Evolutionary conservation across 768 basidiomycete genomes (phyloP).

Genomic region (Melanogaster broomeanus): DNA sequence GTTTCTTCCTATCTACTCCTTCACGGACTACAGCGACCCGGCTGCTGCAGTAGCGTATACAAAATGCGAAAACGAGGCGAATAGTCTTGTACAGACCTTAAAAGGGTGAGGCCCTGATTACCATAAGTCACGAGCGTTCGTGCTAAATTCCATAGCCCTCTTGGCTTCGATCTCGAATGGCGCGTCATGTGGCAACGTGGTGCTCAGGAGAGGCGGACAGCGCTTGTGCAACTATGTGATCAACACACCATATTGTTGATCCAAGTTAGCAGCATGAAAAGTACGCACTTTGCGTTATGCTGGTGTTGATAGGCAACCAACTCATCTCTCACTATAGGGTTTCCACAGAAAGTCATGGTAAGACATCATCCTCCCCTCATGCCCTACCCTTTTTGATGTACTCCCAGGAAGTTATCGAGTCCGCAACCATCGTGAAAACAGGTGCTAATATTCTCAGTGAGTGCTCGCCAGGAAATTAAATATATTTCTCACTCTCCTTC

Average conservation of each 20-base stretch:
- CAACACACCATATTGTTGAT: slow-evolving; percentile 44
- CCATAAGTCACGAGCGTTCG: too few species aligned
- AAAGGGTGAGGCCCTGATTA: slow-evolving; percentile 33
- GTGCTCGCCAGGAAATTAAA: slow-evolving; percentile 9
- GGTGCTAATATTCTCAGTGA: slow-evolving; percentile 52
- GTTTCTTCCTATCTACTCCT: slow-evolving; percentile 38
- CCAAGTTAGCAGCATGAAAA: slow-evolving; percentile 49
- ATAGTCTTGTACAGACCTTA: slow-evolving; percentile 39
- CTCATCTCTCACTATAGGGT: slow-evolving; percentile 29
- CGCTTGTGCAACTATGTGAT: slow-evolving; percentile 50
- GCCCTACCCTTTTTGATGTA: background rate
- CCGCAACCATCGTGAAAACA: slow-evolving; percentile 39
- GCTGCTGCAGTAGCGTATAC: slow-evolving; percentile 41
- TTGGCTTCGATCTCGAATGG: slow-evolving; percentile 59
- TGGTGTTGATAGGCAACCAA: background rate
- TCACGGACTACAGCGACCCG: slow-evolving; percentile 31
- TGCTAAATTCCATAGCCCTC: slow-evolving; percentile 31
- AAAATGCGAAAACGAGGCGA: slow-evolving; percentile 41
- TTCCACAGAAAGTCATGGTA: slow-evolving; percentile 45
- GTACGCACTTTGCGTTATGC: slow-evolving; percentile 26
- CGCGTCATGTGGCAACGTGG: slow-evolving; percentile 34
- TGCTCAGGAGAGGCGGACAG: slow-evolving; percentile 37
- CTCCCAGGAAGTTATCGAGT: slow-evolving; percentile 46
- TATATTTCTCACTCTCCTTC: background rate
- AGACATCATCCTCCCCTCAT: background rate